Conservation (phyloP, 2,329 filamentous ascomycete species). For the Ophiostoma montium region DNA sequence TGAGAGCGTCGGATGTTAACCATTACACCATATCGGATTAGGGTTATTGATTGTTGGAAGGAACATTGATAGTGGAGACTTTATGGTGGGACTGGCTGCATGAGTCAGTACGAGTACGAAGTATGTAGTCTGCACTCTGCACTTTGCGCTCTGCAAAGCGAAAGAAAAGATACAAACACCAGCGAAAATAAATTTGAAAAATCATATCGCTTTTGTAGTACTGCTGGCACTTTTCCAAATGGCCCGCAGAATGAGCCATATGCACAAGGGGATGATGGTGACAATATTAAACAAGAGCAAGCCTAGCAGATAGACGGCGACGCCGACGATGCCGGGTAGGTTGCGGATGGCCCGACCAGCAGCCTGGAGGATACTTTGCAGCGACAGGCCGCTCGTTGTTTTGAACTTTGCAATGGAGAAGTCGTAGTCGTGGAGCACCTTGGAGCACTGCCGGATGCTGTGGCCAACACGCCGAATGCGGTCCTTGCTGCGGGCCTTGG, state of each 20-base stretch:
- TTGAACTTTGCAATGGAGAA: too few species aligned
- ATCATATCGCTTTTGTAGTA: constrained; percentile 3
- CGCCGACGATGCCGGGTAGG: not conserved
- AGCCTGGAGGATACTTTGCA: not conserved
- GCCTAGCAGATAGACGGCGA: not conserved
- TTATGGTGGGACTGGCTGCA: too few species aligned
- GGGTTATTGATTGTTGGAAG: too few species aligned
- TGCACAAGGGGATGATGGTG: constrained; percentile 2
- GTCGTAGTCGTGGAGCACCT: constrained; percentile 3
- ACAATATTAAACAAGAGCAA: not conserved
- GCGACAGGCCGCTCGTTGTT: too few species aligned
- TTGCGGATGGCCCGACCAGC: too few species aligned
- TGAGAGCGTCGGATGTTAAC: constrained; percentile 14
- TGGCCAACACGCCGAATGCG: not conserved
- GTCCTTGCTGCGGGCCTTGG: constrained; percentile 19
- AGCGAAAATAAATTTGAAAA: not conserved
- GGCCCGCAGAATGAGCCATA: constrained; percentile 4
- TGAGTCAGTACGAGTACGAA: too few species aligned
- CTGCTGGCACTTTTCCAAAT: too few species aligned
- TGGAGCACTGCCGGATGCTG: constrained; percentile 7
- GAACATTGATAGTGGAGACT: not conserved
- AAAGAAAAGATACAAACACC: not conserved
- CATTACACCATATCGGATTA: constrained; percentile 14
- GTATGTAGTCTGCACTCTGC: too few species aligned
- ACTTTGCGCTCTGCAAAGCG: too few species aligned